Percentiles rank a stretch among this genome's conserved stretches.
These are phyloP conservation scores for Plectranthus barbatus DNA, from an alignment of 257 asterid genomes.

Conservation along the genomic window DNA sequence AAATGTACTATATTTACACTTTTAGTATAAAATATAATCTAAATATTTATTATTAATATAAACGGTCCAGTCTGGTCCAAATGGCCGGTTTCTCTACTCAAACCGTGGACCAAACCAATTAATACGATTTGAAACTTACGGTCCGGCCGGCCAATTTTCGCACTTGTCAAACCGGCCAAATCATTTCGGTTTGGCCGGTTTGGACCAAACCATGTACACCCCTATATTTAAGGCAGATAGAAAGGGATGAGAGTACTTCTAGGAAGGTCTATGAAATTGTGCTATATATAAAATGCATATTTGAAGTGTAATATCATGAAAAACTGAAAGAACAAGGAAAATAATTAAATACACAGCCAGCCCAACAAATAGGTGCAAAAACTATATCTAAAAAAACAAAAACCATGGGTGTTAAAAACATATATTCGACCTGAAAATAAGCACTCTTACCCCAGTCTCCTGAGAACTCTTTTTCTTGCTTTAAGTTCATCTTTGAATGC, in stretches of 20 bases:
- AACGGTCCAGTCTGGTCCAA: too few relatives aligned
- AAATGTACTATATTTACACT: too few relatives aligned
- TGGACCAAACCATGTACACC: too few relatives aligned
- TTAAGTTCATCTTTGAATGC: conserved; percentile 97
- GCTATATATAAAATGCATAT: background rate
- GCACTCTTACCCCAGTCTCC: conserved; percentile 72
- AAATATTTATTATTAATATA: too few relatives aligned
- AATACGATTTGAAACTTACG: too few relatives aligned
- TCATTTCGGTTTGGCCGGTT: too few relatives aligned
- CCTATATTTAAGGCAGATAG: too few relatives aligned
- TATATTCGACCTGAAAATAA: conserved; percentile 1
- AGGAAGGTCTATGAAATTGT: background rate
- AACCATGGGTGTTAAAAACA: background rate
- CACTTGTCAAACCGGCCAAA: too few relatives aligned
- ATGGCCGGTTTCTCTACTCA: too few relatives aligned
- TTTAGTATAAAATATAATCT: too few relatives aligned
- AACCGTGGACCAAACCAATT: too few relatives aligned
- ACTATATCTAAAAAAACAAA: background rate
- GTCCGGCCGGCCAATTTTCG: too few relatives aligned
- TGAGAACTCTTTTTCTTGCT: conserved; percentile 86
- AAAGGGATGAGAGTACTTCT: background rate
- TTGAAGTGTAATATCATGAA: background rate
- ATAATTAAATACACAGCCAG: background rate
- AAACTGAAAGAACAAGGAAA: background rate
- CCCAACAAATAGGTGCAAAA: background rate